Percentiles rank a stretch among this genome's conserved stretches.
phyloP scores from a whole-genome alignment of 2,329 filamentous ascomycete species.

The Xylariomycetidae sp. region DNA sequence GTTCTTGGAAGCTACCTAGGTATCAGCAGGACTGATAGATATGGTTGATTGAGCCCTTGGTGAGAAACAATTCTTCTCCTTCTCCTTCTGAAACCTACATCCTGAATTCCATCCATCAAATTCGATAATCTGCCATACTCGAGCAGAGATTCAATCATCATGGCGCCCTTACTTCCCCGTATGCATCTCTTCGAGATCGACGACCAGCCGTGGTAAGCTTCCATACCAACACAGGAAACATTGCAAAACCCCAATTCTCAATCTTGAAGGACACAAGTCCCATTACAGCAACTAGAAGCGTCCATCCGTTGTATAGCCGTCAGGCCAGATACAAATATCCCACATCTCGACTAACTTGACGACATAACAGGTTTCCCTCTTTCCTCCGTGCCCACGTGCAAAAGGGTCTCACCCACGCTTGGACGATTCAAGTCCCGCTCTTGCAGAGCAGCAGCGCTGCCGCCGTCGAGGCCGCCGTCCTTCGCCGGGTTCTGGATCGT shows the following conservation, averaged over 20 bases:
- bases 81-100: slow-evolving; percentile 1
- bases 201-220: slow-evolving; percentile 60
- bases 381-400: slow-evolving; percentile 63
- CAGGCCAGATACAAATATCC: slow-evolving; percentile 2
- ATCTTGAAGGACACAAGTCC: too few species aligned
- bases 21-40: too few species aligned
- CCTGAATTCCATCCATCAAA: too few species aligned
- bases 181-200: slow-evolving; percentile 65
- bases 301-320: too few species aligned
- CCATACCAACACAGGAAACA: too few species aligned
- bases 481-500: slow-evolving; percentile 46
- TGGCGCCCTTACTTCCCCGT: slow-evolving; percentile 45
- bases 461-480: slow-evolving; percentile 52
- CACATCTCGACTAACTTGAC: background rate
- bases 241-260: too few species aligned
- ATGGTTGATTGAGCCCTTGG: too few species aligned
- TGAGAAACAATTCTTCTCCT: too few species aligned
- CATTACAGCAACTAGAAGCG: too few species aligned
- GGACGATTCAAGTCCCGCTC: slow-evolving; percentile 55
- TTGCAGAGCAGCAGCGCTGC: slow-evolving; percentile 56
- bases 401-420: slow-evolving; percentile 58
- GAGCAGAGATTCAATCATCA: slow-evolving; percentile 7
- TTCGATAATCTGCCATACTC: too few species aligned
- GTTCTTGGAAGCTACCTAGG: too few species aligned
- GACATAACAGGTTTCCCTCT: slow-evolving; percentile 57